Conservation (phyloP, 2,329 filamentous ascomycete species). For the Alternaria sp. region DNA sequence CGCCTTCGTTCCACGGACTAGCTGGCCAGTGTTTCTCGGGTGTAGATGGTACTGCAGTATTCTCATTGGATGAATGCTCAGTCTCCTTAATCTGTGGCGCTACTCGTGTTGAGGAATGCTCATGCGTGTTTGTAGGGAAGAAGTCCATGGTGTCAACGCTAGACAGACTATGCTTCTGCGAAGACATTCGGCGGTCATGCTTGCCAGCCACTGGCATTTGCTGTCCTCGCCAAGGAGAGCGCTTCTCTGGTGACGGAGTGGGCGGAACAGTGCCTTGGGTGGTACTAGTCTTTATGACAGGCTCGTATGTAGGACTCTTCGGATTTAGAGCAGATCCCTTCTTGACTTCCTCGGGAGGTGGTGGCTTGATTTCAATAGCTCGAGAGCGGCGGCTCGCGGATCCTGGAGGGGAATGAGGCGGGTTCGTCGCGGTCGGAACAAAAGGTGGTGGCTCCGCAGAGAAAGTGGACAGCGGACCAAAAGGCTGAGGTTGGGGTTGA, state of each 20-base stretch:
- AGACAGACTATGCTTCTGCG: constrained; percentile 46
- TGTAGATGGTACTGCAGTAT: constrained; percentile 33
- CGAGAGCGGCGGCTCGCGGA: constrained; percentile 48
- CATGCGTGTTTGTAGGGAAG: constrained; percentile 50
- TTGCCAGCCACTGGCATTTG: constrained; percentile 21
- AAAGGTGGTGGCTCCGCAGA: constrained; percentile 30
- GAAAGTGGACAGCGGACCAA: constrained; percentile 25
- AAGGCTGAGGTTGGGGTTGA: constrained; percentile 25
- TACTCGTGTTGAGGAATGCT: constrained; percentile 48
- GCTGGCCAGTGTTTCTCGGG: constrained; percentile 47
- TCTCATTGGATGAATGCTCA: constrained; percentile 22
- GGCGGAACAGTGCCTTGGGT: constrained; percentile 29
- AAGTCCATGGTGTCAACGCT: constrained; percentile 52
- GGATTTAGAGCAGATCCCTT: constrained; percentile 46
- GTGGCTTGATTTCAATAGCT: constrained; percentile 50
- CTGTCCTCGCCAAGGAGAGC: constrained; percentile 34
- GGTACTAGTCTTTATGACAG: constrained; percentile 24
- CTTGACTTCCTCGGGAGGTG: constrained; percentile 39
- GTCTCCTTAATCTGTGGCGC: constrained; percentile 28
- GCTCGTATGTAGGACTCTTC: constrained; percentile 51
- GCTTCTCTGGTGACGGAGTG: constrained; percentile 44
- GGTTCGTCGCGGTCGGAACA: constrained; percentile 21
- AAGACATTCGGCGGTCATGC: constrained; percentile 23
- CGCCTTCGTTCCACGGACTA: constrained; percentile 45
- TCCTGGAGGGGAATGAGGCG: constrained; percentile 37